These are phyloP conservation scores for Coniochaeta sp. DNA, from an alignment of 2,329 filamentous ascomycete genomes.

Conservation along the genomic window DNA sequence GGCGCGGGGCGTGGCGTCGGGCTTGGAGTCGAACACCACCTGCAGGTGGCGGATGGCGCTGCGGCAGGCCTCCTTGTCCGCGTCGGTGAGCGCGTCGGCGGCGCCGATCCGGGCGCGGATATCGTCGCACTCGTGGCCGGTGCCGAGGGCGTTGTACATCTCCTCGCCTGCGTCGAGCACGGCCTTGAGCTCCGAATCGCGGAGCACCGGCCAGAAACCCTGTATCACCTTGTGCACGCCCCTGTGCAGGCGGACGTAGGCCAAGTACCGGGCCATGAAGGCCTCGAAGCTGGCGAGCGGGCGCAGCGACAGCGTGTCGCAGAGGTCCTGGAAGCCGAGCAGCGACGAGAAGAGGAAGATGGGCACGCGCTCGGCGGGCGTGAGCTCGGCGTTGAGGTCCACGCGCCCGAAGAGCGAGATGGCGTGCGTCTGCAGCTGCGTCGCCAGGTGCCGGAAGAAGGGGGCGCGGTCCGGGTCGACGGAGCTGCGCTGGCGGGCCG, in stretches of 20 bases:
- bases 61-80: constrained; percentile 12
- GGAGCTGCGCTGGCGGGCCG: constrained; percentile 28
- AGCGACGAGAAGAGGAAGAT: constrained; percentile 36
- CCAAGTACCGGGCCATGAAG: constrained; percentile 31
- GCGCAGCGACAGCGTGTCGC: constrained; percentile 32
- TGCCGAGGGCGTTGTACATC: constrained; percentile 6
- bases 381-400: constrained; percentile 10
- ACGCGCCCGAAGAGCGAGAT: constrained; percentile 28
- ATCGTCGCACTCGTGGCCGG: constrained; percentile 19
- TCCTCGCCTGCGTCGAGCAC: constrained; percentile 23
- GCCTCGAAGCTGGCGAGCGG: constrained; percentile 29
- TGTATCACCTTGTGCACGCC: constrained; percentile 31
- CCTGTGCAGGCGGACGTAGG: constrained; percentile 33
- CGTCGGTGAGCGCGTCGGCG: constrained; percentile 5
- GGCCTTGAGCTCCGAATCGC: constrained; percentile 23
- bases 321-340: constrained; percentile 39
- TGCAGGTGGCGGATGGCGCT: constrained; percentile 20
- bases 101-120: constrained; percentile 13
- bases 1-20: constrained; percentile 5
- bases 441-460: constrained; percentile 29
- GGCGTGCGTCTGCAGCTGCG: constrained; percentile 36
- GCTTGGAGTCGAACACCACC: constrained; percentile 18
- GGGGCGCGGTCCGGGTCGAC: constrained; percentile 9
- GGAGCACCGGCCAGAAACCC: constrained; percentile 25
- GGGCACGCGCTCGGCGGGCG: constrained; percentile 26